Base-by-base conservation (phyloP, 257 asterid species). In the Solanum virginianum region DNA sequence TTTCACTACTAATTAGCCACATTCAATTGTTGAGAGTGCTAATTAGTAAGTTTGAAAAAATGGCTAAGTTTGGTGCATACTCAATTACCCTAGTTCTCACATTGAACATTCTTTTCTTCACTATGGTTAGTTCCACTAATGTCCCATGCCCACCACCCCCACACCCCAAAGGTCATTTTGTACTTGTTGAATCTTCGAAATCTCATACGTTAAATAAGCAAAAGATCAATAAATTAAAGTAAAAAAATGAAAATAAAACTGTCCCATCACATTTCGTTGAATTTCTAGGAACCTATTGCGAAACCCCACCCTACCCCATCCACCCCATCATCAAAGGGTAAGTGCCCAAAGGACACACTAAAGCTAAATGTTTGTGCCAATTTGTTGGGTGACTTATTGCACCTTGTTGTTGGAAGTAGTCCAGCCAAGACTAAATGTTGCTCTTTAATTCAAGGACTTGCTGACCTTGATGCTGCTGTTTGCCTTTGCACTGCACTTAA, bases 401-500 rank as follows among this genome's bases (percentile, higher is more conserved):
- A n/a, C n/a, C n/a, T n/a, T n/a, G n/a, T n/a, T n/a, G n/a, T n/a
- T n/a, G n/a, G n/a, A n/a, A n/a, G n/a, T n/a, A n/a, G n/a, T n/a
- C n/a, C n/a, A n/a, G n/a, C n/a, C n/a, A n/a, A n/a, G n/a, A n/a
- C n/a, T n/a, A n/a, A n/a, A n/a, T n/a, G 49, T 51, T 88, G 88
- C 57, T 59, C 71, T 16, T 7, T 85, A 41, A 59, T 88, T 4
- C 17, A 47, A n/a, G 85, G 85, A 36, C 75, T 88, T 2, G 85
- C 24, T 16, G 88, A 88, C 6, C 81, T 85, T 53, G 88, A 85
- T 2, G 90, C 90, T 2, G 88, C 90, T 0, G 63, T 57, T 71
- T 88, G 88, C 55, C 90, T 88, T 80, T 88, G 90, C 87, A 86
- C 90, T 51, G 90, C 82, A 24, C 32, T 85, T 5, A 85, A 82